Evolutionary conservation across 805 yeast species (phyloP).

Genomic region (Yamadazyma sp.): DNA sequence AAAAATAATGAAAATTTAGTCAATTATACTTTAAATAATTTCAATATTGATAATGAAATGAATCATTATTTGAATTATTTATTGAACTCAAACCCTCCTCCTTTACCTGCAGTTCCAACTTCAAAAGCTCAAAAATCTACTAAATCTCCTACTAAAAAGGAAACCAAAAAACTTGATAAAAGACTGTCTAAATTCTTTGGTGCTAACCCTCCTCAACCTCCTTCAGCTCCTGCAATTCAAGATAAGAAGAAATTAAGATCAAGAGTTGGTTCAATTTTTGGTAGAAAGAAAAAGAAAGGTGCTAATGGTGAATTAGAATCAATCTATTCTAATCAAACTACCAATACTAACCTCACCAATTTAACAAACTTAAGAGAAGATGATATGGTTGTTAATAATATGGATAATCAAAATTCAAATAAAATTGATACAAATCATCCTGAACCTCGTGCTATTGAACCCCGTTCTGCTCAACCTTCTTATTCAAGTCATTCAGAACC

Average conservation of each 20-base stretch:
- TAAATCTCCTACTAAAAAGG: constrained; percentile 2
- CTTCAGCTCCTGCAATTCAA: not conserved
- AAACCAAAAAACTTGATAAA: constrained; percentile 7
- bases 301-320: constrained; percentile 29
- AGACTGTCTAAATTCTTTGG: constrained; percentile 8
- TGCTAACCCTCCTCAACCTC: not conserved
- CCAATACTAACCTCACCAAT: constrained; percentile 16
- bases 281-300: constrained; percentile 44
- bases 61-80: constrained; percentile 31
- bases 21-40: constrained; percentile 55
- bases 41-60: constrained; percentile 37
- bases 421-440: too few relatives aligned
- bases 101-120: constrained; percentile 1
- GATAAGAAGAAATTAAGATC: constrained; percentile 46
- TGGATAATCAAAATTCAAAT: not conserved
- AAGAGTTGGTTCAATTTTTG: constrained; percentile 72
- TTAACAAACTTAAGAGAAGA: constrained; percentile 14
- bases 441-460: too few relatives aligned
- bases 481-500: constrained; percentile 5
- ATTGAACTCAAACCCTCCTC: constrained; percentile 22
- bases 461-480: too few relatives aligned
- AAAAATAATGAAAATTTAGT: constrained; percentile 57
- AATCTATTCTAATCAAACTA: constrained; percentile 16
- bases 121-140: not conserved
- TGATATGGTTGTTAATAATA: constrained; percentile 6